Conservation (phyloP, 2,329 filamentous ascomycete species). For the Neofusicoccum cordaticola region DNA sequence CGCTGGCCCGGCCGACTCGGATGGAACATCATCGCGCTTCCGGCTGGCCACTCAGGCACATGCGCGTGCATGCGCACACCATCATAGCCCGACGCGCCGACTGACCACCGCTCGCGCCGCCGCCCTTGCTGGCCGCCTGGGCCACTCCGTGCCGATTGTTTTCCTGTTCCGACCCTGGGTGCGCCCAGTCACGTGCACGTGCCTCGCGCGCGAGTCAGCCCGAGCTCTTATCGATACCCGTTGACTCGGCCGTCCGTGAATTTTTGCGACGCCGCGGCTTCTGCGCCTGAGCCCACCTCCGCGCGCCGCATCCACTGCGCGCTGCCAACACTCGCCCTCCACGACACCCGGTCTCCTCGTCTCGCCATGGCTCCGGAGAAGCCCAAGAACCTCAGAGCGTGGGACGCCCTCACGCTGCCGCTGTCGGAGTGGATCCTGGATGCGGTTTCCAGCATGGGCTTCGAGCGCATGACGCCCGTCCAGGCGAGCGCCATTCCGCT, state of each 20-base stretch:
- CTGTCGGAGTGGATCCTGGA: conserved; percentile 83
- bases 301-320: neutral
- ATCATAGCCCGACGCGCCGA: neutral
- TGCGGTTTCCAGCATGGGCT: conserved; percentile 79
- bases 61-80: neutral
- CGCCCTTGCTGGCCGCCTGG: too few species aligned
- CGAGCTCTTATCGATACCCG: neutral
- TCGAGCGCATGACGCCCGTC: conserved; percentile 86
- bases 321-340: neutral
- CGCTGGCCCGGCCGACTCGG: neutral
- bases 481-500: conserved; percentile 88
- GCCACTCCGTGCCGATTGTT: neutral
- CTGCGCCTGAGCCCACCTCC: neutral
- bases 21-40: conserved; percentile 10
- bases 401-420: conserved; percentile 67
- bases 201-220: neutral
- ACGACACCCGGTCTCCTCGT: neutral
- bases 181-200: conserved; percentile 1
- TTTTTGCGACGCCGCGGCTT: conserved; percentile 1
- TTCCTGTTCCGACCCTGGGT: neutral
- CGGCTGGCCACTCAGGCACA: neutral
- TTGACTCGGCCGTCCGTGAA: conserved; percentile 2
- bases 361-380: conserved; percentile 34
- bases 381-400: conserved; percentile 42
- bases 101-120: neutral